Base-by-base conservation (phyloP, 2,329 filamentous ascomycete species). In the Stagonosporopsis vannaccii region DNA sequence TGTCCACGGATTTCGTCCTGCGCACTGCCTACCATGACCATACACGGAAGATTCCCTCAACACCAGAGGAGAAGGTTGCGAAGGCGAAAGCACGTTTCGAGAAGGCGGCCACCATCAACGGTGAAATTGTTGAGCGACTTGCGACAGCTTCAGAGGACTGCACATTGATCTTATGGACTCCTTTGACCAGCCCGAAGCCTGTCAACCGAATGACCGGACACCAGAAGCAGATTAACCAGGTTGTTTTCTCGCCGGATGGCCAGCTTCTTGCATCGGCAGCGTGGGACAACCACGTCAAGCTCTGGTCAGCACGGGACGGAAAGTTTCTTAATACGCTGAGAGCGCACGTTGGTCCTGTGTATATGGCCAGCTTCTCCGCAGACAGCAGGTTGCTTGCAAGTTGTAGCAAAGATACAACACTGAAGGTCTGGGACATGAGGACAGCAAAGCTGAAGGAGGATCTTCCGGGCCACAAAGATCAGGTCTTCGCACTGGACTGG, bases 401-500 rank as follows among this genome's bases (percentile, higher is more conserved):
- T 28, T 90, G 85, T 2, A 93, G 89, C 59, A 96, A 96, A 75
- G 95, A 98, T 73, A 95, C 91, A 2, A 98, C 95, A 0, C 79
- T 98, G 44, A 98, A 97, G 74, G 90, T 96, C 5, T 99, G 94
- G 93, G 92, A 96, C 69, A 90, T 97, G 73, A 84, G 89, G 59
- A 91, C 90, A 1, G 90, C 89, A 46, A 97, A 96, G 77, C 79
- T 99, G 56, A 85, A 87, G 62, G 84, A 85, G 75, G 93, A 97
- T 79, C 80, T 98, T 41, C 92, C 93, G 0, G 92, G 94, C 0
- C 94, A 98, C 75, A 86, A 91, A 73, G 94, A 97, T 69, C 91
- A 97, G 75, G 93, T 97, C 0, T 97, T 93, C 75, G 92, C 93
- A 0, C 88, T 97, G 12, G 94, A 98, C 74, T 98, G 94, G 95